Evolutionary conservation across 2,329 filamentous ascomycete species (phyloP), one percentile per base, ranked within the genome.

Genomic region (Pyrenophora teres): DNA sequence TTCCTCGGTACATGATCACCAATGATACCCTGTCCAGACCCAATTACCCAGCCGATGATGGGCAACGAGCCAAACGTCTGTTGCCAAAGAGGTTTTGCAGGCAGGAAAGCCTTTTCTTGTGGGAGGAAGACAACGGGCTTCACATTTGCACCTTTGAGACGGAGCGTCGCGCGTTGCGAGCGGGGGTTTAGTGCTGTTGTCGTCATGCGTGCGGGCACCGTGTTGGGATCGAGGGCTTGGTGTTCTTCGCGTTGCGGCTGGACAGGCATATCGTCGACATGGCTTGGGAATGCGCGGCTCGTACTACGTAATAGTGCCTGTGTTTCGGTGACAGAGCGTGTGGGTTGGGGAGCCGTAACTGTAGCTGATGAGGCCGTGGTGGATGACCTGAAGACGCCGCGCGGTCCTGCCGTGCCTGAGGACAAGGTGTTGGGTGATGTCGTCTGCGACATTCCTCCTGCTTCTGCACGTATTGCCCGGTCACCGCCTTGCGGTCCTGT

Each of bases 1-100:
- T 81, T 87, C 36, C 87, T 81, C 6, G 90, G 90, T 33, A 93
- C 85, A 68, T 88, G 82, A 67, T 85, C 86, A 5, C 89, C 89
- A 64, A 93, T 92, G 72, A 92, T 85, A 63, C 80, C 75, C 16
- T 77, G 75, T 6, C 74, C 74, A 7, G 71, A 72, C 6, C 77
- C 77, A 40, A 80, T 64, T 31, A 78, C 70, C 53, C 68, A 73
- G 3, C 69, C 72, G 35, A 75, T 75, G 78, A 85, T 58, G 77
- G 80, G 76, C 81, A 87, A 76, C 31, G 64, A 73, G 62, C 52
- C 75, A 63, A 62, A 73, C 54, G 69, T 71, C 43, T 73, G 72
- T 58, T 77, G 76, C 68, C 77, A 76, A 33, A 64, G 67, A 3
- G 73, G 70, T 4, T 64, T 62, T 2, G 71, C 75, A 2, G 78